Base-by-base conservation (phyloP, 108 stramenopile genomes). In the Heterococcus sp. region DNA sequence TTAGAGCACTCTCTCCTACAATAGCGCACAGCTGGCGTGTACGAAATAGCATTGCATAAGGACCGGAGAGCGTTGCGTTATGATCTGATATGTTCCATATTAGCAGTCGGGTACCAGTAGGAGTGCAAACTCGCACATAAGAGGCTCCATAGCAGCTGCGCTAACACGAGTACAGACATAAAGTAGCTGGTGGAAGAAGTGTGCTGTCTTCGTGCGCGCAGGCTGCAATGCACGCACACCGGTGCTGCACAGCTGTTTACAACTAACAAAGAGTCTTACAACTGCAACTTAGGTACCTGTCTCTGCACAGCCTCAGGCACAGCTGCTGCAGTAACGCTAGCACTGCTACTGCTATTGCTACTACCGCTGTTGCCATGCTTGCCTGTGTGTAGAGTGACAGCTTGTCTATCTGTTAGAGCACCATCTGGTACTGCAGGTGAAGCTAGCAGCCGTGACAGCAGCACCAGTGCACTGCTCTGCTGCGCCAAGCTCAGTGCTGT, bases 381-480 rank as follows among this genome's bases (percentile, higher is more conserved):
- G n/a, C n/a, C n/a, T n/a, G n/a, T n/a, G n/a, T n/a, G n/a, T n/a
- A 1, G 35, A 37, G 76, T 77, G 68, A 77, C 39, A 40, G 76
- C 76, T 29, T 66, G 76, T 36, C 76, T 8, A 58, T 77, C 76
- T 0, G 76, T 77, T 27, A 77, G 76, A n/a, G 70, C 40, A 35
- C 76, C 68, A 26, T 77, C 76, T 35, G 76, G 76, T 26, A 77
- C 36, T n/a, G 32, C 63, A 67, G 63, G 69, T 0, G 33, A 72
- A 35, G 36, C 31, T 63, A 78, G 69, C 76, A 78, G 64, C 30
- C 69, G 36, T 5, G 76, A 63, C 69, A 34, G 68, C 34, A 66
- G 36, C 32, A 28, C 69, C 76, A 78, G 37, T 28, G 71, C 46
- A 21, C 46, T 8, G 14, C 14, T 21, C 46, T 58, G 14, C 46